Base-by-base conservation (phyloP, 2,329 filamentous ascomycete species). In the Sporothrix curviconia region DNA sequence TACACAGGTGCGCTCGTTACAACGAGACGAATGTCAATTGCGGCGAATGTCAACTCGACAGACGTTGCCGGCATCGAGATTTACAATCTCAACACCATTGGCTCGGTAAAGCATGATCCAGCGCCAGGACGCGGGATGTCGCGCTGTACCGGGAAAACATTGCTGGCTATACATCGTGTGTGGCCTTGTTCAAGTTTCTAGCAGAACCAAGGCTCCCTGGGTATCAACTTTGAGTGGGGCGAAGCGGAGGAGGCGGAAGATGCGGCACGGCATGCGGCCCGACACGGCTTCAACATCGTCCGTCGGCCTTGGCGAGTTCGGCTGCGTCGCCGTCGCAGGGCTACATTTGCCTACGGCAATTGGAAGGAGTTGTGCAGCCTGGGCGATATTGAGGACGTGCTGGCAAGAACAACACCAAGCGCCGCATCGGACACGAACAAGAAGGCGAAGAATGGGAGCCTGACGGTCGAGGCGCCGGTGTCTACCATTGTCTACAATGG, bases 71-170 rank as follows among this genome's bases (percentile, higher is more conserved):
- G 51, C 2, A 36, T 63, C 24, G 60, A 71, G 57, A 67, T 78
- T 57, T 76, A 76, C 61, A 73, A 74, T 56, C 69, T 78, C 52
- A 77, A 76, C 66, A 78, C 75, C 1, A 73, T 78, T 42, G 76
- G 75, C 9, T 34, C 63, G 0, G 58, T 60, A 3, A n/a, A 59
- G 57, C 53, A 63, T 64, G 63, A 59, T 64, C 22, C 55, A 60
- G 2, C 58, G 58, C 1, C 49, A 63, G n/a, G 57, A 53, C 5
- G 4, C 40, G 1, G n/a, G 63, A 64, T 9, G 62, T 65, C 37
- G 63, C 62, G 8, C 15, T 58, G 5, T 65, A 50, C 47, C 42
- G 40, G 8, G 59, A 64, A n/a, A 64, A 65, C 22, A 44, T 60
- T 25, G 63, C 63, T 11, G 64, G 64, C 11, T 65, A 62, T 22